Conservation (phyloP, 306 rosid genomes). For the Lagenaria siceraria region DNA sequence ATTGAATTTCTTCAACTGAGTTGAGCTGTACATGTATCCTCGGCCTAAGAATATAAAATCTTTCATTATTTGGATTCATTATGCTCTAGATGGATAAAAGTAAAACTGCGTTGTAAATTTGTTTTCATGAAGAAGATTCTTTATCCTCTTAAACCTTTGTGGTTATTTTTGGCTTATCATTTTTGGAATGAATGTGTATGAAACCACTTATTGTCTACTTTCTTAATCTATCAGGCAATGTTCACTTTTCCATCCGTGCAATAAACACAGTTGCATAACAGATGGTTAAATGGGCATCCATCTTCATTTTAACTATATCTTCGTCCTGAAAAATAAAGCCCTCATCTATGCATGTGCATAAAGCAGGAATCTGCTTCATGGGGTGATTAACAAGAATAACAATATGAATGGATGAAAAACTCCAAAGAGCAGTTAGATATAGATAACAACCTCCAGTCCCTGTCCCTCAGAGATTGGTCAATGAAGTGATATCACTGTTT, state of each 20-base stretch:
- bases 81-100: not conserved
- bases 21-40: not conserved
- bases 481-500: not conserved
- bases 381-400: not conserved
- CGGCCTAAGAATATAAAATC: not conserved
- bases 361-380: not conserved
- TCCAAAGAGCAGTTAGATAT: not conserved
- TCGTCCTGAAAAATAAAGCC: not conserved
- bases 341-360: not conserved
- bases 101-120: not conserved
- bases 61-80: not conserved
- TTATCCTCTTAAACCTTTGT: not conserved
- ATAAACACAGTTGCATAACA: not conserved
- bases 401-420: not conserved
- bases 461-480: not conserved
- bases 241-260: not conserved
- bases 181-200: not conserved
- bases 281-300: not conserved
- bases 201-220: no score
- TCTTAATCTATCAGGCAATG: not conserved
- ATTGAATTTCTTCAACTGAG: not conserved
- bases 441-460: not conserved
- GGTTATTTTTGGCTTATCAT: not conserved
- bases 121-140: not conserved
- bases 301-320: not conserved